Evolutionary conservation across 2,329 filamentous ascomycete species (phyloP).

Genomic region (Chrysoporthe deuterocubensis): DNA sequence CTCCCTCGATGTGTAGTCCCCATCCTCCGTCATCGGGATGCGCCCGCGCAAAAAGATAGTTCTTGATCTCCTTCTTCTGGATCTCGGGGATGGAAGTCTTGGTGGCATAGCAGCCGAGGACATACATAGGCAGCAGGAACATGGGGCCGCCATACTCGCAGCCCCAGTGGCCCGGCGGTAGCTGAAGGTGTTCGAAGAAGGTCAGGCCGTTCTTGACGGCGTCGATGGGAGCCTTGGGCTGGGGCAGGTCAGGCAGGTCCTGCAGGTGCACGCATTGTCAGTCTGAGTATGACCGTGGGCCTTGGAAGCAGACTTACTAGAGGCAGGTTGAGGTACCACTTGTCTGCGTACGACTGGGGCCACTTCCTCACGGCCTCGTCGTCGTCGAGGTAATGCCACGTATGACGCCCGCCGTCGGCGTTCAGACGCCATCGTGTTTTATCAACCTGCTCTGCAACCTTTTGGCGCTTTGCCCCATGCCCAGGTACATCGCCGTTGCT

Average conservation of each 20-base stretch:
- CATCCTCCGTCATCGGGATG: conserved; percentile 91
- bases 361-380: conserved; percentile 71
- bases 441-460: conserved; percentile 69
- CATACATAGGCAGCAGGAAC: conserved; percentile 87
- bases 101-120: conserved; percentile 87
- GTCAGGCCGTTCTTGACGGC: conserved; percentile 80
- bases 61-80: conserved; percentile 85
- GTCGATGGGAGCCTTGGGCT: conserved; percentile 73
- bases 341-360: conserved; percentile 90
- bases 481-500: conserved; percentile 37
- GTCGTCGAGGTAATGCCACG: conserved; percentile 89
- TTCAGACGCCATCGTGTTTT: conserved; percentile 80
- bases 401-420: conserved; percentile 83
- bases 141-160: conserved; percentile 98
- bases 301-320: conserved; percentile 56
- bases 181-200: conserved; percentile 89
- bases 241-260: conserved; percentile 74
- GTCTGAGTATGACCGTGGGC: neutral
- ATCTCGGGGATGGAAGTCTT: conserved; percentile 82
- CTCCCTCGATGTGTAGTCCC: conserved; percentile 93
- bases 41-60: conserved; percentile 86
- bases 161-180: conserved; percentile 89
- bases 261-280: conserved; percentile 42
- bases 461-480: conserved; percentile 47
- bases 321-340: conserved; percentile 80